Percentiles rank a stretch among this genome's conserved stretches.
These are phyloP conservation scores for Alternaria sp. DNA, from an alignment of 2,329 filamentous ascomycete species.

Conservation along the genomic window DNA sequence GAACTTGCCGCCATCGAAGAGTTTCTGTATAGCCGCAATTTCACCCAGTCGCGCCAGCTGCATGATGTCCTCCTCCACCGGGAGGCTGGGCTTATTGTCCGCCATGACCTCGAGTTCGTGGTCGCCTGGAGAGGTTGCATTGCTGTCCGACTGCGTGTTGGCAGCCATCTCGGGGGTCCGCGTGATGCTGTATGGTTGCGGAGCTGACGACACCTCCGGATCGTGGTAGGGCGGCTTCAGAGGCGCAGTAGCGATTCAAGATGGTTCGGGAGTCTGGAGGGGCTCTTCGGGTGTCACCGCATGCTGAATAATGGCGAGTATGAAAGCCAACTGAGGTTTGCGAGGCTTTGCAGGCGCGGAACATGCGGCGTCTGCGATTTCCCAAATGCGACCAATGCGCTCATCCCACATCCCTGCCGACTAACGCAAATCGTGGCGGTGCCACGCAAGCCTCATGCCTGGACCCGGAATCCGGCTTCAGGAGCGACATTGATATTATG, in stretches of 20 bases:
- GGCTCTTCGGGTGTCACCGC: slow-evolving; percentile 12
- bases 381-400: slow-evolving; percentile 26
- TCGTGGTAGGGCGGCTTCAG: neutral
- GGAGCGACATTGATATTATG: neutral
- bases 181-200: slow-evolving; percentile 8
- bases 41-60: slow-evolving; percentile 90
- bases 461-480: neutral
- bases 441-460: slow-evolving; percentile 15
- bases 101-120: slow-evolving; percentile 48
- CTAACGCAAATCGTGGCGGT: slow-evolving; percentile 24
- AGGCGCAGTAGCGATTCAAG: neutral
- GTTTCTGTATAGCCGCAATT: slow-evolving; percentile 81
- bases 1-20: slow-evolving; percentile 83
- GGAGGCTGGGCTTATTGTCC: slow-evolving; percentile 47
- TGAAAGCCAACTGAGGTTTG: neutral
- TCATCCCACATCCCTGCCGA: slow-evolving; percentile 17
- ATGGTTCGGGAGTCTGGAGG: neutral
- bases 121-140: slow-evolving; percentile 31
- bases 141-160: slow-evolving; percentile 25
- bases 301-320: slow-evolving; percentile 12
- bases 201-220: slow-evolving; percentile 6
- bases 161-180: slow-evolving; percentile 39
- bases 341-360: slow-evolving; percentile 20
- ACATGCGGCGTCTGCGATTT: slow-evolving; percentile 23
- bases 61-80: slow-evolving; percentile 85